phyloP scores from a whole-genome alignment of 805 yeast genomes.

The Saturnispora diversa region DNA sequence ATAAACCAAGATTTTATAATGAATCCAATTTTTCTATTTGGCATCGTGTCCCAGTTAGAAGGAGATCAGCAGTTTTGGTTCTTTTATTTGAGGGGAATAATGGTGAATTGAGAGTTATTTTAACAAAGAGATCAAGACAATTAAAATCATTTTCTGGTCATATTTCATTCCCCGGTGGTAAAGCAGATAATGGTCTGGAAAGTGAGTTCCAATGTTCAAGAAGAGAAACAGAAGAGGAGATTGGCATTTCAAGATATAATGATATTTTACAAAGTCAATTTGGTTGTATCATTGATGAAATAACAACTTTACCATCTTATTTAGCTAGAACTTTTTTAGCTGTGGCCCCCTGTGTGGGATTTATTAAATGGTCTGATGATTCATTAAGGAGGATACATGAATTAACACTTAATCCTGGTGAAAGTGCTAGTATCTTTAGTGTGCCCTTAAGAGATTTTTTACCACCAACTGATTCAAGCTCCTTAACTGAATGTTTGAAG shows the following conservation, averaged over 20 bases:
- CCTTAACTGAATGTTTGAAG: constrained; percentile 29
- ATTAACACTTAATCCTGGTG: constrained; percentile 64
- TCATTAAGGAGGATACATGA: constrained; percentile 19
- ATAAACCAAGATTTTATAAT: constrained; percentile 30
- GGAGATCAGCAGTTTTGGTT: constrained; percentile 76
- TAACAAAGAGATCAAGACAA: constrained; percentile 68
- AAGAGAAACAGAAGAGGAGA: constrained; percentile 82
- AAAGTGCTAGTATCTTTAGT: constrained; percentile 61
- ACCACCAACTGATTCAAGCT: constrained; percentile 26
- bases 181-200: constrained; percentile 64
- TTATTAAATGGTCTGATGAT: constrained; percentile 38
- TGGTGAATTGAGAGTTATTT: constrained; percentile 69
- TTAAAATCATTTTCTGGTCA: constrained; percentile 80
- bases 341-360: constrained; percentile 74
- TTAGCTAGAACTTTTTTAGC: constrained; percentile 74
- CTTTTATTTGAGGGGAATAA: constrained; percentile 61
- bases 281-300: constrained; percentile 53
- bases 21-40: constrained; percentile 38
- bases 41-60: constrained; percentile 53
- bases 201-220: constrained; percentile 66
- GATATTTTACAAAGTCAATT: constrained; percentile 33
- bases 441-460: constrained; percentile 60
- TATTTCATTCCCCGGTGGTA: constrained; percentile 90
- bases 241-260: constrained; percentile 56
- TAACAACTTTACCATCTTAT: constrained; percentile 67